Evolutionary conservation across 768 basidiomycete genomes (phyloP).

Genomic region (Termitomyces sp.): DNA sequence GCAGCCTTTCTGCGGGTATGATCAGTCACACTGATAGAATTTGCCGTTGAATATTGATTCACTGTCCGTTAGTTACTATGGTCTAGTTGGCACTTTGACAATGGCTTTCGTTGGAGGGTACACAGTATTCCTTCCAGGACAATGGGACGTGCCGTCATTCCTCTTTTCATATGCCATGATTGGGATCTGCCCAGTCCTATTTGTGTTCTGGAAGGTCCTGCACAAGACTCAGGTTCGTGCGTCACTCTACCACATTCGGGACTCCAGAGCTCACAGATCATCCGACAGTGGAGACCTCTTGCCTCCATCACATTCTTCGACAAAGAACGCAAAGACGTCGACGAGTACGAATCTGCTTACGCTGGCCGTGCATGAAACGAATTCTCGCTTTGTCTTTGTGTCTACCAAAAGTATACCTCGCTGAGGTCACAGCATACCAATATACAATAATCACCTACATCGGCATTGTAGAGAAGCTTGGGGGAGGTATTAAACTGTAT

Average conservation of each 20-base stretch:
- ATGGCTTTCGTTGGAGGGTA: constrained; percentile 47
- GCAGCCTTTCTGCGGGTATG: constrained; percentile 46
- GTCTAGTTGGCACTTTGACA: constrained; percentile 32
- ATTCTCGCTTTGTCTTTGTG: neutral
- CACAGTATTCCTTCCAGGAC: constrained; percentile 45
- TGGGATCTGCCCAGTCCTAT: constrained; percentile 34
- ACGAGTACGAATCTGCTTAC: constrained; percentile 33
- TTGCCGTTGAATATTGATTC: neutral
- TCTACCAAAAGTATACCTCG: neutral
- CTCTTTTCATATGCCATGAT: constrained; percentile 46
- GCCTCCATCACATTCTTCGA: constrained; percentile 39
- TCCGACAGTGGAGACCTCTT: constrained; percentile 31
- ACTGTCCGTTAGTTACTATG: constrained; percentile 33
- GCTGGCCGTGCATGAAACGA: neutral
- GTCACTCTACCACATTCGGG: neutral
- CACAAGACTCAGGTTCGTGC: constrained; percentile 31
- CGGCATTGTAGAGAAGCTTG: neutral
- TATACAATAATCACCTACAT: neutral
- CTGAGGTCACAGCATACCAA: neutral
- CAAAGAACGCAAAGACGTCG: constrained; percentile 34
- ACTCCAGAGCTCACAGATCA: neutral
- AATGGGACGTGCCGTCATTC: constrained; percentile 41
- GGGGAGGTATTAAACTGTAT: neutral
- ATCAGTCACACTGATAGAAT: constrained; percentile 1
- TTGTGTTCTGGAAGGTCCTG: constrained; percentile 39